Percentiles rank a stretch among this genome's conserved stretches.
Conservation (phyloP, 345 rosid species). For the Psidium friedrichsthalianum region DNA sequence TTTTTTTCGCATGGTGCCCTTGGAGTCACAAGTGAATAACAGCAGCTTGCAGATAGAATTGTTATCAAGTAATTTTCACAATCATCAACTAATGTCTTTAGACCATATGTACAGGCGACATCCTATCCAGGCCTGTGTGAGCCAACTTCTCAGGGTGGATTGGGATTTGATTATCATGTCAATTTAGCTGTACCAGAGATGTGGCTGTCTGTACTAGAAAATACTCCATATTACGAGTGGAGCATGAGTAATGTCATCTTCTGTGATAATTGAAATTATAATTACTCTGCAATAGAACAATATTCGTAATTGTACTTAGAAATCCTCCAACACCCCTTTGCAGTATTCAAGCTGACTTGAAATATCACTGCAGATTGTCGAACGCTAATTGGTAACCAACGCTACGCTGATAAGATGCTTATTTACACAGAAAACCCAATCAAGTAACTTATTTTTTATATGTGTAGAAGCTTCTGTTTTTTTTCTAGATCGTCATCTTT, state of each 20-base stretch:
- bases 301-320: background rate
- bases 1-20: background rate
- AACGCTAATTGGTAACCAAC: slow-evolving; percentile 57
- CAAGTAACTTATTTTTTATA: slow-evolving; percentile 41
- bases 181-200: slow-evolving; percentile 83
- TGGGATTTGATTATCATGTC: slow-evolving; percentile 88
- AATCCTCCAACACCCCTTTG: background rate
- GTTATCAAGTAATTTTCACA: background rate
- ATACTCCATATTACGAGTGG: slow-evolving; percentile 67
- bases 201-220: slow-evolving; percentile 79
- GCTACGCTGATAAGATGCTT: slow-evolving; percentile 73
- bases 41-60: background rate
- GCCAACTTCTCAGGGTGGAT: slow-evolving; percentile 82
- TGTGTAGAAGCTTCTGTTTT: slow-evolving; percentile 3
- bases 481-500: slow-evolving; percentile 2
- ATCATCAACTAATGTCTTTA: background rate
- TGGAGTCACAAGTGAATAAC: background rate
- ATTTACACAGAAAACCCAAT: slow-evolving; percentile 69
- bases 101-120: slow-evolving; percentile 37
- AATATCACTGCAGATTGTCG: slow-evolving; percentile 49
- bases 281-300: background rate
- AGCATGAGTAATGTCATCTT: slow-evolving; percentile 82
- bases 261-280: background rate
- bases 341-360: background rate
- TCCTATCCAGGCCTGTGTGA: slow-evolving; percentile 93